Percentiles rank a stretch among this genome's conserved stretches.
phyloP scores from a whole-genome alignment of 192 early-diverging fungal species.

The Blastocladiella britannica region DNA sequence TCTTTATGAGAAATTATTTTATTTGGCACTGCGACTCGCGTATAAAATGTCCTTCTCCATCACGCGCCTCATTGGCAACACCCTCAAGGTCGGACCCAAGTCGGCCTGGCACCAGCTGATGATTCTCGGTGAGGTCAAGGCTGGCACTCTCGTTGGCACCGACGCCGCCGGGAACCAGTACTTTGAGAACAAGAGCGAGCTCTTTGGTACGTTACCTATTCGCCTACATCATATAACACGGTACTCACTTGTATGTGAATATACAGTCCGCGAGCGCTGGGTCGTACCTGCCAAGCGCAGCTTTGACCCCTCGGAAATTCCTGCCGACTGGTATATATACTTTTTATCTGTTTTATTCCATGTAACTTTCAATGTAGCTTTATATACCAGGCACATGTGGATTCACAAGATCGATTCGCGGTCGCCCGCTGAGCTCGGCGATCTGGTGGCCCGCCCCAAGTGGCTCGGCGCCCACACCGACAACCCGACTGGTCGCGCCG shows the following conservation, averaged over 20 bases:
- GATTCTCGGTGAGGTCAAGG: constrained; percentile 39
- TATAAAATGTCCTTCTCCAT: constrained; percentile 10
- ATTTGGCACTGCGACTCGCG: neutral
- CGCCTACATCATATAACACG: neutral
- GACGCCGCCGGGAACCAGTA: constrained; percentile 60
- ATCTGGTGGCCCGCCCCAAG: constrained; percentile 7
- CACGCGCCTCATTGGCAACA: constrained; percentile 30
- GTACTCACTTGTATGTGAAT: constrained; percentile 1
- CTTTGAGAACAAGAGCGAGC: constrained; percentile 46
- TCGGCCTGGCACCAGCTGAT: constrained; percentile 24
- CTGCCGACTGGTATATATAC: constrained; percentile 42
- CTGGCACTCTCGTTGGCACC: constrained; percentile 44
- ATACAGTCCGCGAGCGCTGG: constrained; percentile 55
- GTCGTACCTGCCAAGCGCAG: constrained; percentile 32
- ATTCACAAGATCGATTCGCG: constrained; percentile 13
- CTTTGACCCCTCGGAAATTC: constrained; percentile 41
- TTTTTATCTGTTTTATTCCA: constrained; percentile 2
- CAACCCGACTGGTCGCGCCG: constrained; percentile 11
- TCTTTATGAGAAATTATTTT: neutral
- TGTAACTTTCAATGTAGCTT: neutral
- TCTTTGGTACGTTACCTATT: constrained; percentile 26
- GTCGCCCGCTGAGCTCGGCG: constrained; percentile 12
- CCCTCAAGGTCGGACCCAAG: constrained; percentile 25
- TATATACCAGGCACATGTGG: constrained; percentile 17
- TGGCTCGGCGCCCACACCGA: constrained; percentile 8